Evolutionary conservation across 2,329 filamentous ascomycete genomes (phyloP).

Genomic region (Tolypocladium tundrense): DNA sequence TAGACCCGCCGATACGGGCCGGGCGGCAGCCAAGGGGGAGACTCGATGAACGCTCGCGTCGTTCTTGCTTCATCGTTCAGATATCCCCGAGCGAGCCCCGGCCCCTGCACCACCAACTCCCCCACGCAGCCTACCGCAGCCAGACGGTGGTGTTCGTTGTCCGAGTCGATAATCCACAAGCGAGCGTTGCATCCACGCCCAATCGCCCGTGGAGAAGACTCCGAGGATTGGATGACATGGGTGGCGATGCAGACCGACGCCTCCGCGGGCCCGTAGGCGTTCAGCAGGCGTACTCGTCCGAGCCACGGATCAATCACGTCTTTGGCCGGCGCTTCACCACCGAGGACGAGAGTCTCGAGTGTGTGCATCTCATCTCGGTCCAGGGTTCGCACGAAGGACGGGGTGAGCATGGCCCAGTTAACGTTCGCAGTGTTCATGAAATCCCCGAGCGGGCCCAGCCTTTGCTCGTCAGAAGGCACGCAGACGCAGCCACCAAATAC

Average conservation of each 20-base stretch:
- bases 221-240: not conserved
- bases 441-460: not conserved
- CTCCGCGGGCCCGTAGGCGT: not conserved
- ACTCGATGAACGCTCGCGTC: no score
- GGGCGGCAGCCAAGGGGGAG: no score
- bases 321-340: not conserved
- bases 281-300: not conserved
- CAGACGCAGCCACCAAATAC: conserved; percentile 11
- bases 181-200: not conserved
- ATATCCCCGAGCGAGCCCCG: no score
- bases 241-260: not conserved
- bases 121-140: no score
- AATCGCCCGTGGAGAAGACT: not conserved
- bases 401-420: not conserved
- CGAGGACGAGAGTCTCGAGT: not conserved
- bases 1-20: no score
- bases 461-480: not conserved
- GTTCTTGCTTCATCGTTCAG: no score
- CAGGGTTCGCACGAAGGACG: not conserved
- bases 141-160: not conserved
- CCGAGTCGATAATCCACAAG: no score
- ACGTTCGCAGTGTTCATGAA: not conserved
- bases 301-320: not conserved
- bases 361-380: not conserved
- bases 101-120: no score